Conservation (phyloP, 202 grass and related monocot genomes). For the Saccharum hybrid region DNA sequence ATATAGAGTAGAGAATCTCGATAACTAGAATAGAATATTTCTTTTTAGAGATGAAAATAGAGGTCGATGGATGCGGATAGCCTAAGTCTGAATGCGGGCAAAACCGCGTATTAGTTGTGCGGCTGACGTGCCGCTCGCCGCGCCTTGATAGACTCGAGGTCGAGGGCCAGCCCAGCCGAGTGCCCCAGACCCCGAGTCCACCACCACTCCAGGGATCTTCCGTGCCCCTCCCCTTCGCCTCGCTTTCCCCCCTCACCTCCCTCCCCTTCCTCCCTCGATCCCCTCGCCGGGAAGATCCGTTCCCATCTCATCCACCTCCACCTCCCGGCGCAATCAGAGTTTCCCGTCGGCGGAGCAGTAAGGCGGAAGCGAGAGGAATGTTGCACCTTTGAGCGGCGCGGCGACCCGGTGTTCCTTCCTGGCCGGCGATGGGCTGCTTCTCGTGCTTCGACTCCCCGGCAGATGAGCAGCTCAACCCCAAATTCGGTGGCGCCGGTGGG, state of each 20-base stretch:
- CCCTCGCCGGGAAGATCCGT: constrained; percentile 56
- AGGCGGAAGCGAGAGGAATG: constrained; percentile 15
- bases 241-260: neutral
- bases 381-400: constrained; percentile 38
- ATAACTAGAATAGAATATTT: too few relatives aligned
- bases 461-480: constrained; percentile 67
- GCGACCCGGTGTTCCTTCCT: neutral
- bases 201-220: neutral
- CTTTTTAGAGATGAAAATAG: too few relatives aligned
- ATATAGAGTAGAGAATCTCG: too few relatives aligned
- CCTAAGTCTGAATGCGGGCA: neutral
- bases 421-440: constrained; percentile 78
- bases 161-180: neutral
- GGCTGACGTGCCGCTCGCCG: neutral
- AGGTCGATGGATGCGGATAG: too few relatives aligned
- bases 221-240: neutral
- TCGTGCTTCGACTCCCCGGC: constrained; percentile 78
- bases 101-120: constrained; percentile 57
- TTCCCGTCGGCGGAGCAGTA: neutral
- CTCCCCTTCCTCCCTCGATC: constrained; percentile 18
- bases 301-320: constrained; percentile 33
- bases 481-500: constrained; percentile 38
- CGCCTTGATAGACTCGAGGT: constrained; percentile 4
- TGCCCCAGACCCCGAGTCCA: constrained; percentile 43
- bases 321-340: neutral